Percentiles rank a stretch among this genome's conserved stretches.
phyloP scores from a whole-genome alignment of 2,329 filamentous ascomycete genomes.

The Aureobasidium uvarum region DNA sequence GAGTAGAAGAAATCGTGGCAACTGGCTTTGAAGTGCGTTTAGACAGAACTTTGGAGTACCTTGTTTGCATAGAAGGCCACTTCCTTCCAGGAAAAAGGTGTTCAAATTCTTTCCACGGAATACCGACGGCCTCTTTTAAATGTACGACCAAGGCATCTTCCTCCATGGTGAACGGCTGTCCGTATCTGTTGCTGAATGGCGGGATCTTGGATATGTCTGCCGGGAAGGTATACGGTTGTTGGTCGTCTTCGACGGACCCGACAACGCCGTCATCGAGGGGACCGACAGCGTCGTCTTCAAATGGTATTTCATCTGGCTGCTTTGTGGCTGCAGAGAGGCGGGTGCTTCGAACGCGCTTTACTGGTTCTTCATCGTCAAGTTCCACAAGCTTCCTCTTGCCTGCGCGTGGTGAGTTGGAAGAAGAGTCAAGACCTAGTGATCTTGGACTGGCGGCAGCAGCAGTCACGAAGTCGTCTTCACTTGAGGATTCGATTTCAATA shows the following conservation, averaged over 20 bases:
- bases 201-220: neutral
- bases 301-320: neutral
- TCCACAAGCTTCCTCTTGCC: neutral
- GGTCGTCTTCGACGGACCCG: neutral
- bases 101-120: constrained; percentile 17
- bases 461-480: neutral
- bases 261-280: neutral
- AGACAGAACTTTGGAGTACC: neutral
- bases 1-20: neutral
- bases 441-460: neutral
- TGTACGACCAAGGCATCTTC: constrained; percentile 8
- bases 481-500: neutral
- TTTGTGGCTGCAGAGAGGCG: neutral
- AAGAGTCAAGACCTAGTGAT: neutral
- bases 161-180: constrained; percentile 3
- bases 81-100: constrained; percentile 1
- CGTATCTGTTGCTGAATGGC: neutral
- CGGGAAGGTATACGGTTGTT: neutral
- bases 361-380: neutral
- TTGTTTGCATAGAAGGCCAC: constrained; percentile 8
- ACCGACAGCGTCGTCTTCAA: neutral
- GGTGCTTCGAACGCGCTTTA: neutral
- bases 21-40: too few species aligned
- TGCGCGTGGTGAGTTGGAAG: neutral
- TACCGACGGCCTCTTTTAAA: neutral